Evolutionary conservation across 176 grass and related monocot genomes (phyloP).

Genomic region (Ensete ventricosum): DNA sequence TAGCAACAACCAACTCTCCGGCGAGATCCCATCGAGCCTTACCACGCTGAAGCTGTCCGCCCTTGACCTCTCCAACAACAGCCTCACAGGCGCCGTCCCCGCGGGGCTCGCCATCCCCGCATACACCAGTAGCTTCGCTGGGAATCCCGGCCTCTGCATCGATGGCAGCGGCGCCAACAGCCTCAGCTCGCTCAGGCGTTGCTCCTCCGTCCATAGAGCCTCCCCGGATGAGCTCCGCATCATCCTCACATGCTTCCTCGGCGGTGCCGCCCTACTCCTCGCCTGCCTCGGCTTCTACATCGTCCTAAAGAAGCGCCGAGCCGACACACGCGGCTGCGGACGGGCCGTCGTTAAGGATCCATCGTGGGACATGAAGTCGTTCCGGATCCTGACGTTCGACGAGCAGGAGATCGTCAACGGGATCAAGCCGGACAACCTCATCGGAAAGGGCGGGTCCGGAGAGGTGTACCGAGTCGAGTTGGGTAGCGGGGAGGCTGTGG

Average conservation of each 20-base stretch:
- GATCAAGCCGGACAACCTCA: slow-evolving; percentile 47
- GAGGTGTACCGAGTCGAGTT: slow-evolving; percentile 64
- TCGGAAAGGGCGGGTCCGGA: slow-evolving; percentile 62
- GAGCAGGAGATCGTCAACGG: slow-evolving; percentile 58
- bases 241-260: slow-evolving; percentile 3
- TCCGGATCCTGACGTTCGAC: slow-evolving; percentile 65
- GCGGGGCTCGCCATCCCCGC: slow-evolving; percentile 43
- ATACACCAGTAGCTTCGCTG: slow-evolving; percentile 35
- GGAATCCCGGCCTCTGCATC: slow-evolving; percentile 51
- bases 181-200: slow-evolving; percentile 4
- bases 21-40: slow-evolving; percentile 47
- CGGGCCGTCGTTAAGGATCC: neutral
- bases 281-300: slow-evolving; percentile 1
- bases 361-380: slow-evolving; percentile 79
- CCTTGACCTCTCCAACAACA: slow-evolving; percentile 71
- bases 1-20: slow-evolving; percentile 40
- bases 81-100: slow-evolving; percentile 47
- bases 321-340: neutral
- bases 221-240: neutral
- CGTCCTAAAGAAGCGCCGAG: slow-evolving; percentile 4
- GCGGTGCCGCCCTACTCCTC: neutral
- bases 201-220: slow-evolving; percentile 26
- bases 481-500: slow-evolving; percentile 42
- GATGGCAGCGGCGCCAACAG: neutral
- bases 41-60: slow-evolving; percentile 60